Base-by-base conservation (phyloP, 805 yeast species). In the Starmerella khaoyaiensis region DNA sequence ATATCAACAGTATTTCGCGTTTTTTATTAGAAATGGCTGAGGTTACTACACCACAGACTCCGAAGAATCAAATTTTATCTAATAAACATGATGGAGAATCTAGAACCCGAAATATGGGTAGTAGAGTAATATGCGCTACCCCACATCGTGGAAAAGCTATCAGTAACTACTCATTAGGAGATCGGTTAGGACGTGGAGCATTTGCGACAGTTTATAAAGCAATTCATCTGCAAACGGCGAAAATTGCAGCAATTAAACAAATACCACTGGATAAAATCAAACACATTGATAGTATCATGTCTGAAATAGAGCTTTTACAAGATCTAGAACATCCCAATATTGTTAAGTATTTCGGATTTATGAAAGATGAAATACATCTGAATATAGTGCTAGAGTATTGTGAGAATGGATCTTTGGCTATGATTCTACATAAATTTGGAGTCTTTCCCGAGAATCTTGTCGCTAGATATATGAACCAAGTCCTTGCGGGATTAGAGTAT, bases 121-220 rank as follows among this genome's bases (percentile, higher is more conserved):
- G 28, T 12, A 39, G 50, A 12, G 51, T 49, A 9, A 41, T 47
- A 1, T 47, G 51, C 18, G 53, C 54, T 5, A 50, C 54, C 4
- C 54, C 54, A 10, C 42, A 40, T 12, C 33, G 38, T 12, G 50
- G 50, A n/a, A 38, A 28, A 18, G 55, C 45, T 16, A 32, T 49
- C 16, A 40, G 32, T 26, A 47, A 42, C 37, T 53, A 60, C 48
- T 49, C 60, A 2, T 45, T 63, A 14, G 68, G 68, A 33, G 78
- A 74, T 33, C 68, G 77, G 25, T 64, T 90, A 2, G 98, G 97
- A 3, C 71, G 71, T 42, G 98, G 98, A 2, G 96, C 96, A 0
- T 84, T 74, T 55, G 97, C 96, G 1, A 71, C 72, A 27, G 96
- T 87, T 4, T 84, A 76, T 57, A 68, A 71, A 41, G 94, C 87